Percentiles rank a stretch among this genome's conserved stretches.
These are phyloP conservation scores for Boletus edulis DNA, from an alignment of 768 basidiomycete species.

Conservation along the genomic window DNA sequence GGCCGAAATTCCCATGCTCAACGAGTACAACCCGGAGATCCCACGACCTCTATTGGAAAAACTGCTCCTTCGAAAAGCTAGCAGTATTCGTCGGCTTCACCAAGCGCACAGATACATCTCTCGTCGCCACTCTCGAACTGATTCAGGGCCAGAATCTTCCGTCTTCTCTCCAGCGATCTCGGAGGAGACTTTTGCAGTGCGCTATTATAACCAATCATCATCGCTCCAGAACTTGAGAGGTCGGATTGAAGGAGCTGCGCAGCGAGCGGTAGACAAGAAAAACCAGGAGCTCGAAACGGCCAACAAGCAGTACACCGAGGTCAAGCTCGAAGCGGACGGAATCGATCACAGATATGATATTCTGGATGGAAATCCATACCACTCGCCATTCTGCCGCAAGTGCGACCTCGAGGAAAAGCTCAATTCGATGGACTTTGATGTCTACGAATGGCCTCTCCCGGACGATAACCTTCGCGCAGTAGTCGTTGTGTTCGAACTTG, in stretches of 20 bases:
- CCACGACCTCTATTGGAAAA: conserved; percentile 35
- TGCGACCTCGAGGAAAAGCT: conserved; percentile 25
- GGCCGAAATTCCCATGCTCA: conserved; percentile 35
- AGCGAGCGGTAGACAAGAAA: conserved; percentile 16
- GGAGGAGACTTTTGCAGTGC: conserved; percentile 29
- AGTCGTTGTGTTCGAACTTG: conserved; percentile 41
- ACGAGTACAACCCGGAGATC: conserved; percentile 45
- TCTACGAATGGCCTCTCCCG: conserved; percentile 50
- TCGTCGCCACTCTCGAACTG: conserved; percentile 16
- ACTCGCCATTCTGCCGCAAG: conserved; percentile 1
- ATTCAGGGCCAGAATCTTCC: conserved; percentile 19
- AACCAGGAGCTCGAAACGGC: conserved; percentile 22
- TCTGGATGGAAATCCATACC: background rate
- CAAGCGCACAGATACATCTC: conserved; percentile 31
- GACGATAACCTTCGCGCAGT: conserved; percentile 13
- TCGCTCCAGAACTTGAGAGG: conserved; percentile 20
- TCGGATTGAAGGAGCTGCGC: conserved; percentile 31
- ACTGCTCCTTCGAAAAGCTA: conserved; percentile 38
- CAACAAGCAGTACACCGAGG: conserved; percentile 8
- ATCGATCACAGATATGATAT: background rate
- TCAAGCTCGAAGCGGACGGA: background rate
- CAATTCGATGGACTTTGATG: conserved; percentile 22
- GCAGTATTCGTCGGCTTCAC: conserved; percentile 27
- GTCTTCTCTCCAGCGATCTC: conserved; percentile 31
- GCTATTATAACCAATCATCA: conserved; percentile 29